phyloP scores from a whole-genome alignment of 2,329 filamentous ascomycete species.

The Beauveria varroae region DNA sequence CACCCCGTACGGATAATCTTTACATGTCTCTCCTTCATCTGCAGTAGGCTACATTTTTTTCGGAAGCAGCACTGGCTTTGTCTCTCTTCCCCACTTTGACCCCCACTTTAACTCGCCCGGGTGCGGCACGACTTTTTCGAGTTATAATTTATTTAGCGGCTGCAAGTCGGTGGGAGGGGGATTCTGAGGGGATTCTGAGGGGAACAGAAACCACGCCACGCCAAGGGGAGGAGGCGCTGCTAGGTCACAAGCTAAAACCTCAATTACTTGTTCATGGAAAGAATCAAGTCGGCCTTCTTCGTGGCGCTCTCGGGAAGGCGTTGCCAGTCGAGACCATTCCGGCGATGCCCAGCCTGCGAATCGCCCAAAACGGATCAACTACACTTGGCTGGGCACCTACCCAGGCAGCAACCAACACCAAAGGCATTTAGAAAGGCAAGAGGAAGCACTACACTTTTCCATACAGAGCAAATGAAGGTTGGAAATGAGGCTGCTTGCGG shows the following conservation, averaged over 20 bases:
- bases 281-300: neutral
- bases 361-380: too few relatives aligned
- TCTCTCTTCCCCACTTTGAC: too few relatives aligned
- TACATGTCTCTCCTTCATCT: too few relatives aligned
- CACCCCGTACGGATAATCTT: too few relatives aligned
- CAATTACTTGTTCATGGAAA: too few relatives aligned
- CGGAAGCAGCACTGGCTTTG: too few relatives aligned
- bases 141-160: neutral
- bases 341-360: neutral
- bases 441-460: too few relatives aligned
- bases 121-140: neutral
- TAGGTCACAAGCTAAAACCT: neutral
- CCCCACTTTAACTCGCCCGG: neutral
- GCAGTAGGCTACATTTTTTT: too few relatives aligned
- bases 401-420: too few relatives aligned
- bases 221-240: neutral
- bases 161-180: too few relatives aligned
- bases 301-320: slow-evolving; percentile 8
- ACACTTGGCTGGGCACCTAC: neutral
- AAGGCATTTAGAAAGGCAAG: too few relatives aligned
- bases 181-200: neutral
- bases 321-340: neutral
- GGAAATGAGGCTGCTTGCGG: neutral
- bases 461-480: neutral
- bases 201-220: neutral